Evolutionary conservation across 305 asterid genomes (phyloP).

Genomic region (Solanum chacoense): DNA sequence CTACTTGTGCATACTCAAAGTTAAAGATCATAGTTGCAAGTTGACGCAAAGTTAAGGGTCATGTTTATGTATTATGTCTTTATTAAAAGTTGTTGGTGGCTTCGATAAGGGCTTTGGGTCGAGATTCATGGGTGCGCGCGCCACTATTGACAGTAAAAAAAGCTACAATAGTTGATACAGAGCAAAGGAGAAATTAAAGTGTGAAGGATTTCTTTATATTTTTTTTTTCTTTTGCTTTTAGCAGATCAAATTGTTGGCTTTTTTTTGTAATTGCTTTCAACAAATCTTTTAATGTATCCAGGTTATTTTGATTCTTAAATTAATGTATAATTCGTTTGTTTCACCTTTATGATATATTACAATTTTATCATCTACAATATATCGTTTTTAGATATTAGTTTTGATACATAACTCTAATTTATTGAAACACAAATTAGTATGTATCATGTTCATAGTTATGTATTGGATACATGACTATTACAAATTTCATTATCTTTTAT

Average conservation of each 20-base stretch:
- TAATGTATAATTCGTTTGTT: too few species aligned
- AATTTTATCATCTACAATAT: not conserved
- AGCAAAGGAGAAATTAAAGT: not conserved
- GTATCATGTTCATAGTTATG: not conserved
- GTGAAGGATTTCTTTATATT: not conserved
- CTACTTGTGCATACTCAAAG: too few species aligned
- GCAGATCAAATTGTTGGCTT: not conserved
- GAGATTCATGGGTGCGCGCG: not conserved
- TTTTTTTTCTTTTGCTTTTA: not conserved
- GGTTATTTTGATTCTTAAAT: not conserved
- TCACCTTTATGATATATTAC: not conserved
- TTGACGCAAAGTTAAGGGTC: too few species aligned
- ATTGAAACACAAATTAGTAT: not conserved
- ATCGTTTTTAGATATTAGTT: too few species aligned
- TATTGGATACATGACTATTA: not conserved
- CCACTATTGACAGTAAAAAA: too few species aligned
- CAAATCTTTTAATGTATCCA: not conserved
- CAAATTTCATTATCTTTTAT: too few species aligned
- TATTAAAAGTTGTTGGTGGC: not conserved
- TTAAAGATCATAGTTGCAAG: too few species aligned
- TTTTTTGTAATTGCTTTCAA: not conserved
- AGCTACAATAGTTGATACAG: not conserved
- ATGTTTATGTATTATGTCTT: too few species aligned
- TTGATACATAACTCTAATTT: not conserved
- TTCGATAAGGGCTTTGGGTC: not conserved